Evolutionary conservation across 129 eudicot species (phyloP), one percentile per base, ranked within the genome.

Genomic region (Dittrichia graveolens): DNA sequence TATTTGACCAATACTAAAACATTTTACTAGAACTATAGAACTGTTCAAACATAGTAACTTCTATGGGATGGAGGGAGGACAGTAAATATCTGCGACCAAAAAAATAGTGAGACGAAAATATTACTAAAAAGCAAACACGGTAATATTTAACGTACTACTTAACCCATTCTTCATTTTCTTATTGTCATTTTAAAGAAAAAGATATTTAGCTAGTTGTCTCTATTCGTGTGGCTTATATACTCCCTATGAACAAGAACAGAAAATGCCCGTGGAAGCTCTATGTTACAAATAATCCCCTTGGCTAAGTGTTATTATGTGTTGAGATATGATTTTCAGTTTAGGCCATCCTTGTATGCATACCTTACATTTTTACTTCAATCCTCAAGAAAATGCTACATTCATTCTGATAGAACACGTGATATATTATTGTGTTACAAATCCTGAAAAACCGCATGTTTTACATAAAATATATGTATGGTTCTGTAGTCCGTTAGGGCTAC

Each of bases 91-190:
- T 43, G 41, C 43, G 54, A 65, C 18, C 11, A 19, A 11, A 8
- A 44, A 4, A 18, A 44, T 38, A 6, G 0, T 10, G 5, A 45
- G 40, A 44, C 0, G 9, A 19, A 18, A 46, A 18, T 3, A 12
- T 65, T 43, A 43, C 18, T 1, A 13, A 65, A 65, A 64, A 31
- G 54, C 7, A n/a, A 65, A 19, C 41, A 45, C 18, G 4, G 11
- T 3, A 9, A 56, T 3, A 56, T 31, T 47, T 19, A 7, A 63
- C 34, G 44, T 13, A 47, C 10, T 62, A 7, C 37, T 38, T 62
- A 62, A 39, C 72, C 14, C 58, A 67, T 47, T 47, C 57, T 47
- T 46, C 7, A 24, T 19, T 45, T 63, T 42, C 52, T 41, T 63
- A 7, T 18, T 45, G n/a, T 50, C 6, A 19, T 37, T 67, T 47